Evolutionary conservation across 768 basidiomycete genomes (phyloP).

Genomic region (Phaeotremella skinneri): DNA sequence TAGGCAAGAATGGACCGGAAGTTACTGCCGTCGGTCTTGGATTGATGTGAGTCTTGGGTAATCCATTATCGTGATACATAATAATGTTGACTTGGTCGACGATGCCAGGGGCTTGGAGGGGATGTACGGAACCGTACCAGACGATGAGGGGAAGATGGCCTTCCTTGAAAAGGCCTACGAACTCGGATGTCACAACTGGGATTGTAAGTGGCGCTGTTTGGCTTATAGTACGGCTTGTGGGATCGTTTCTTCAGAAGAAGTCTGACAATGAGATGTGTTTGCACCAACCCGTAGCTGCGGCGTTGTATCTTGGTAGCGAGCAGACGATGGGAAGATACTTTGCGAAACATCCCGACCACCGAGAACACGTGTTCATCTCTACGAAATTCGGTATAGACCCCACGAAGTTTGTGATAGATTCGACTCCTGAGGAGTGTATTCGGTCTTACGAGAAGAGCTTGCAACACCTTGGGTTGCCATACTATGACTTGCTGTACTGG

Average conservation of each 20-base stretch:
- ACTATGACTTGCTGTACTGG: slow-evolving; percentile 32
- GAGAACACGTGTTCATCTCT: slow-evolving; percentile 32
- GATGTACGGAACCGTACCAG: slow-evolving; percentile 51
- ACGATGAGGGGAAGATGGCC: slow-evolving; percentile 65
- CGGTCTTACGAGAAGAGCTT: slow-evolving; percentile 27
- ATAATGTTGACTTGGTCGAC: neutral
- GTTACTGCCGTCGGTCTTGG: slow-evolving; percentile 22
- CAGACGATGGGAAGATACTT: slow-evolving; percentile 59
- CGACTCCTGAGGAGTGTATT: slow-evolving; percentile 21
- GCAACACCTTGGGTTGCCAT: slow-evolving; percentile 21
- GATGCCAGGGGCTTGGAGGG: slow-evolving; percentile 14
- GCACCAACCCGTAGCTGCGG: neutral
- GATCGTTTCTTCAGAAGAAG: no score
- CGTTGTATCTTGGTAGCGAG: slow-evolving; percentile 8
- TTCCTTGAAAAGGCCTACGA: slow-evolving; percentile 57
- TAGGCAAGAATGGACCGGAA: slow-evolving; percentile 17
- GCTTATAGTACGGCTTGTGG: no score
- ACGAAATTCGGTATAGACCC: slow-evolving; percentile 35
- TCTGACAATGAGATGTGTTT: no score
- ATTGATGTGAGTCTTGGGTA: slow-evolving; percentile 11
- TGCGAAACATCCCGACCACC: slow-evolving; percentile 35
- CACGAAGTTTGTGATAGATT: slow-evolving; percentile 9
- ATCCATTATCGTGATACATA: no score
- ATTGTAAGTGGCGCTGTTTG: no score
- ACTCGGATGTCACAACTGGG: slow-evolving; percentile 57